Percentiles rank a stretch among this genome's conserved stretches.
Evolutionary conservation across 257 asterid genomes (phyloP).

Genomic region (Solanum bukasovii): DNA sequence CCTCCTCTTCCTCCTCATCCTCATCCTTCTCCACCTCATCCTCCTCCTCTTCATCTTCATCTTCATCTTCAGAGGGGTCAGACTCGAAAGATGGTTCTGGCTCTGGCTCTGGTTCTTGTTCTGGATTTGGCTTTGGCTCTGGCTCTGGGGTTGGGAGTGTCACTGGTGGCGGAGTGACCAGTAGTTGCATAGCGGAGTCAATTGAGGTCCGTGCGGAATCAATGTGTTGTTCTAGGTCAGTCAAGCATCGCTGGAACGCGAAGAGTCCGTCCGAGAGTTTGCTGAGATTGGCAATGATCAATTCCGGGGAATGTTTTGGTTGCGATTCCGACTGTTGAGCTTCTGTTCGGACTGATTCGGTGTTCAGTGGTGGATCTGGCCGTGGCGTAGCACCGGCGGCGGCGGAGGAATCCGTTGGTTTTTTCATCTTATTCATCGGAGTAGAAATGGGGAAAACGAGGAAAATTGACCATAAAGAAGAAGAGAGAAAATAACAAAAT

Average conservation of each 20-base stretch:
- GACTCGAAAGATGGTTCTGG: background rate
- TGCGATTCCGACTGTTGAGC: background rate
- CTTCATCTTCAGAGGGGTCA: background rate
- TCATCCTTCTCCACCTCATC: background rate
- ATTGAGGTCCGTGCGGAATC: constrained; percentile 31
- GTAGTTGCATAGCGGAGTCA: constrained; percentile 14
- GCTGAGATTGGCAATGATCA: constrained; percentile 30
- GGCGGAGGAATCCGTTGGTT: background rate
- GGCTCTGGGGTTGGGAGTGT: background rate
- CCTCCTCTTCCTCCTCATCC: accelerated
- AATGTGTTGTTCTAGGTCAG: constrained; percentile 49
- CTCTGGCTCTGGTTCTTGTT: background rate
- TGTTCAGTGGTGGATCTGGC: background rate
- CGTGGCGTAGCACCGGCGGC: background rate
- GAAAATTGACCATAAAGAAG: background rate
- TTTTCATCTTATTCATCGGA: background rate
- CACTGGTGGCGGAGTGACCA: background rate
- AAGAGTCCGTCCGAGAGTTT: constrained; percentile 39
- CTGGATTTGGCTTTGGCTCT: background rate
- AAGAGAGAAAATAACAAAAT: background rate
- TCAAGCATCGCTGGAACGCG: constrained; percentile 40
- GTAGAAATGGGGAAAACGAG: background rate
- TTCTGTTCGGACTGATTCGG: background rate
- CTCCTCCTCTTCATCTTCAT: no score
- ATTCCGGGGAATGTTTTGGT: constrained; percentile 16